A percentile compares a stretch with the other conserved stretches of the same genome.
These are phyloP conservation scores for Saccharomyces eubayanus DNA, from an alignment of 805 yeast genomes.

Conservation along the genomic window DNA sequence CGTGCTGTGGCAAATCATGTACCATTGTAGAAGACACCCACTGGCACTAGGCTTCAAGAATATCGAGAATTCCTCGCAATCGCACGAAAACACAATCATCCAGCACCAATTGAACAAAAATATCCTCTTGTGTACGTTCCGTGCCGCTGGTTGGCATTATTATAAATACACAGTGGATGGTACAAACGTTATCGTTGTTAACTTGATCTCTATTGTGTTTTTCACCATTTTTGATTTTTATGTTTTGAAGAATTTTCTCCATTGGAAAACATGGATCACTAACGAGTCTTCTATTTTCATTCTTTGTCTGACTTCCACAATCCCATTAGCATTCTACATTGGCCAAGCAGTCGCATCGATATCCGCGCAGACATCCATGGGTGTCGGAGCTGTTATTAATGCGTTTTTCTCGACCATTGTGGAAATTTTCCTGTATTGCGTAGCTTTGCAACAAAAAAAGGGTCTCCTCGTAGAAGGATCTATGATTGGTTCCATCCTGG, in stretches of 20 bases:
- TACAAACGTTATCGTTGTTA: conserved; percentile 85
- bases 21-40: conserved; percentile 84
- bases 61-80: conserved; percentile 34
- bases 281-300: conserved; percentile 60
- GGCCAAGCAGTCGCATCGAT: conserved; percentile 99
- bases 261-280: conserved; percentile 33
- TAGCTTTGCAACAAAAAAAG: conserved; percentile 77
- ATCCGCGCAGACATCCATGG: conserved; percentile 97
- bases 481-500: conserved; percentile 85
- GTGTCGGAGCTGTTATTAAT: conserved; percentile 95
- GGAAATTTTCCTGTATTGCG: conserved; percentile 85
- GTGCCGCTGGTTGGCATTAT: conserved; percentile 87
- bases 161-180: conserved; percentile 96
- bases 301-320: conserved; percentile 71
- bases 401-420: conserved; percentile 96
- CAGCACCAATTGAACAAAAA: conserved; percentile 32
- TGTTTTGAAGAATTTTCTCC: conserved; percentile 43
- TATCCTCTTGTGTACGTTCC: conserved; percentile 78
- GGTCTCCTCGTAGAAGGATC: conserved; percentile 92
- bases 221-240: conserved; percentile 78
- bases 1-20: conserved; percentile 54
- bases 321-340: conserved; percentile 92
- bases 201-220: conserved; percentile 66
- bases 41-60: conserved; percentile 70
- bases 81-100: conserved; percentile 6